These are phyloP conservation scores for Yamadazyma triangularis DNA, from an alignment of 1,139 yeast genomes.

Conservation along the genomic window DNA sequence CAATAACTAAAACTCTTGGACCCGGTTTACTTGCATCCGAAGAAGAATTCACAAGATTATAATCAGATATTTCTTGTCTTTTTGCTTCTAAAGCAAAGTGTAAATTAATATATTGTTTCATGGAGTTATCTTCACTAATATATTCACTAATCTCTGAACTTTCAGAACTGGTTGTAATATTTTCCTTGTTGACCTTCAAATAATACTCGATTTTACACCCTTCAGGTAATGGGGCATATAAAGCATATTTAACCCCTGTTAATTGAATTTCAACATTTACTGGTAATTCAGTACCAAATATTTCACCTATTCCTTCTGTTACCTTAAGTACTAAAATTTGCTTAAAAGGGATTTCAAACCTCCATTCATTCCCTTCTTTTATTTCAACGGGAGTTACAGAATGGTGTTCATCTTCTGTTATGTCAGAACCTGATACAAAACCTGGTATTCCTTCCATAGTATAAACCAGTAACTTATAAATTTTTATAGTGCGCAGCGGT, in stretches of 20 bases:
- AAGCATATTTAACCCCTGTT: constrained; percentile 54
- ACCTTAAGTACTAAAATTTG: constrained; percentile 55
- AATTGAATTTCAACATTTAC: constrained; percentile 59
- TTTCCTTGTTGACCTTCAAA: constrained; percentile 45
- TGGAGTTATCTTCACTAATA: constrained; percentile 64
- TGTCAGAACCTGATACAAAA: constrained; percentile 13
- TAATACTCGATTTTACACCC: constrained; percentile 51
- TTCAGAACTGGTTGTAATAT: constrained; percentile 24
- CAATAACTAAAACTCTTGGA: constrained; percentile 72
- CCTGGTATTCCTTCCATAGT: constrained; percentile 21
- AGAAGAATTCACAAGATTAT: constrained; percentile 14
- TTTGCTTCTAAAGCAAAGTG: constrained; percentile 72
- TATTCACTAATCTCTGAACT: constrained; percentile 49
- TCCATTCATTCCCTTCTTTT: constrained; percentile 62
- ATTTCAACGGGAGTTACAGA: constrained; percentile 6
- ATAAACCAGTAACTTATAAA: not conserved
- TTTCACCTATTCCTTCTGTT: constrained; percentile 71
- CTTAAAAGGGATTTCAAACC: constrained; percentile 68
- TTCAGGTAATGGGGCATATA: constrained; percentile 51
- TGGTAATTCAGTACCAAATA: constrained; percentile 91
- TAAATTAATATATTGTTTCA: constrained; percentile 60
- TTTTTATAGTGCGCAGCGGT: not conserved
- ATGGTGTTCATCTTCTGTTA: constrained; percentile 6
- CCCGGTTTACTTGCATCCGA: constrained; percentile 25
- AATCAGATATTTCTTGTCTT: constrained; percentile 38